Evolutionary conservation across 169 alveolate genomes (phyloP), one percentile per base, ranked within the genome.

Genomic region (Plasmodium relictum): DNA sequence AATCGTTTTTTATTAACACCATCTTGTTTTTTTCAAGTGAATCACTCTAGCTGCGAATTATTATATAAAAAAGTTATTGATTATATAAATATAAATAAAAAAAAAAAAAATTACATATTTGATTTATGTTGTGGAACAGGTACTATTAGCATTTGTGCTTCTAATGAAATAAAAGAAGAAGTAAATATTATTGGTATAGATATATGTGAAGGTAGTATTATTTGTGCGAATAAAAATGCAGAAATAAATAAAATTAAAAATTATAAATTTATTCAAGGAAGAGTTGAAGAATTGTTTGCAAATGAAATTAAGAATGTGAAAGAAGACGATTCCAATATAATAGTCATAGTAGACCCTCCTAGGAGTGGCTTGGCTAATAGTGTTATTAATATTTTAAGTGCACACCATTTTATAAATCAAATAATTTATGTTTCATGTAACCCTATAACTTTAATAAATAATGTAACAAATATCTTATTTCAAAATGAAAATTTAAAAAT

Each of bases 41-140:
- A 86, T 66, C 92, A 72, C 71, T 22, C n/a, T 24, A 71, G 92
- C 41, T 86, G 92, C 58, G 88, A 86, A 61, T 26, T 86, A 61
- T 73, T 86, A 71, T 86, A 86, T 66, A 71, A 69, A 24, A 70
- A 44, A 39, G 88, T 86, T 48, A 86, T 86, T 59, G 70, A 71
- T 39, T 86, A 86, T 63, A 72, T 86, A 71, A 56, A 70, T 31
- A 86, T 45, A 58, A 41, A 65, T 42, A 65, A 69, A 20, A 72
- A 72, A 5, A 59, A 58, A 24, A 70, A 69, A 66, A 86, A 86
- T 50, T 86, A 86, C 44, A 69, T 86, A 31, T 86, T 86, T 72
- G 92, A 86, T 73, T 71, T 86, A 63, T 86, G 92, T 50, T 86
- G 92, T 70, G 92, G 92, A 6, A 70, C 92, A 48, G 92, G 92